phyloP scores from a whole-genome alignment of 108 stramenopile genomes.

The Cyclostephanos tholiformis region DNA sequence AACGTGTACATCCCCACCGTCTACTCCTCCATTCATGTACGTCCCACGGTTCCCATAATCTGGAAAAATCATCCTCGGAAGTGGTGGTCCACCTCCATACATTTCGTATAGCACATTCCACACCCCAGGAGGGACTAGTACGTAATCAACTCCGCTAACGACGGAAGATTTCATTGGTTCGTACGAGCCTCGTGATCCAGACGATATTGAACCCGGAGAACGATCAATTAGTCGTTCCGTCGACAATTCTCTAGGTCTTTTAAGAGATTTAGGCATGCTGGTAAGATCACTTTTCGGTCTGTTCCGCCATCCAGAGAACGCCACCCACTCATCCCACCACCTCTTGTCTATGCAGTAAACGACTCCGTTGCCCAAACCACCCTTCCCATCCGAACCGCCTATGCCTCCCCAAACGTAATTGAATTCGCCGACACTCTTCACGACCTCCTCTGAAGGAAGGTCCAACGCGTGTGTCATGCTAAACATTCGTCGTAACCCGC shows the following conservation, averaged over 20 bases:
- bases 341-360: slow-evolving; percentile 77
- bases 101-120: slow-evolving; percentile 89
- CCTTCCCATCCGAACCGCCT: slow-evolving; percentile 77
- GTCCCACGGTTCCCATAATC: slow-evolving; percentile 14
- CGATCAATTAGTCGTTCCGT: slow-evolving; percentile 71
- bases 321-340: slow-evolving; percentile 85
- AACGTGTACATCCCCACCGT: slow-evolving; percentile 13
- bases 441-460: slow-evolving; percentile 9
- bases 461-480: slow-evolving; percentile 9
- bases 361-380: slow-evolving; percentile 76
- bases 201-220: slow-evolving; percentile 51
- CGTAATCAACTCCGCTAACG: slow-evolving; percentile 54
- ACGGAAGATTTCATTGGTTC: slow-evolving; percentile 61
- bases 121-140: slow-evolving; percentile 76
- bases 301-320: slow-evolving; percentile 71
- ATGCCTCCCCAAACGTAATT: slow-evolving; percentile 72
- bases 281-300: background rate
- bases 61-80: slow-evolving; percentile 75
- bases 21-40: slow-evolving; percentile 7
- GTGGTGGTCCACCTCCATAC: slow-evolving; percentile 88
- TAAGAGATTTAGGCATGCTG: slow-evolving; percentile 19
- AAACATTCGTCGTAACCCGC: slow-evolving; percentile 34
- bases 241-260: slow-evolving; percentile 67
- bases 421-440: background rate
- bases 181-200: slow-evolving; percentile 79